These are phyloP conservation scores for Starmerella ratchasimensis DNA, from an alignment of 805 yeast species.

Conservation along the genomic window DNA sequence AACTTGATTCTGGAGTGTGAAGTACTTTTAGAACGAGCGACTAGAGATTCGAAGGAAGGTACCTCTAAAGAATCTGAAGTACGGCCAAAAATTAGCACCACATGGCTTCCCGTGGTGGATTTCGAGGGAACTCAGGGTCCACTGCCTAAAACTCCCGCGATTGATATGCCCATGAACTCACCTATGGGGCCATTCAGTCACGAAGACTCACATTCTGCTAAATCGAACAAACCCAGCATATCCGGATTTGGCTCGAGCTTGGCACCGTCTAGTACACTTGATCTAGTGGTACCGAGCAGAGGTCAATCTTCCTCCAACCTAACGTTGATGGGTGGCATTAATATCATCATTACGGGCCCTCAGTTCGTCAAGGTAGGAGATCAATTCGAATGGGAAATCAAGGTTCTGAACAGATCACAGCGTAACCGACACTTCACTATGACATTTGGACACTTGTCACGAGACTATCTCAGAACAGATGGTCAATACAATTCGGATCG, in stretches of 20 bases:
- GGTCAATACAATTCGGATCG: background rate
- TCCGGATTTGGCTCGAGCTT: background rate
- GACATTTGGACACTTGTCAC: slow-evolving; percentile 7
- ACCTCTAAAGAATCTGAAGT: too few species aligned
- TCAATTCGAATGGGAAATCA: slow-evolving; percentile 47
- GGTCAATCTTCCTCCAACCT: slow-evolving; percentile 5
- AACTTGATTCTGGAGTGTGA: slow-evolving; percentile 14
- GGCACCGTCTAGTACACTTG: slow-evolving; percentile 14
- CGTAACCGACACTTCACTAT: slow-evolving; percentile 41
- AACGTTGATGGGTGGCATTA: slow-evolving; percentile 26
- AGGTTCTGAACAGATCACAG: slow-evolving; percentile 48
- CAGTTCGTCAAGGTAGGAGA: slow-evolving; percentile 48
- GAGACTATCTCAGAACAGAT: background rate
- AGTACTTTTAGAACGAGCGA: slow-evolving; percentile 2
- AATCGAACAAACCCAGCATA: background rate
- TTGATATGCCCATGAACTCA: slow-evolving; percentile 14
- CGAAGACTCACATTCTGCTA: background rate
- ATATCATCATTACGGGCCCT: slow-evolving; percentile 48
- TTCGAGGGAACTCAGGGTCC: slow-evolving; percentile 22
- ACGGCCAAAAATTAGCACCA: slow-evolving; percentile 12
- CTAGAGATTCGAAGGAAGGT: background rate
- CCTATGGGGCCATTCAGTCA: slow-evolving; percentile 6
- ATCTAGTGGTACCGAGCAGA: slow-evolving; percentile 6
- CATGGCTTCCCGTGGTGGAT: slow-evolving; percentile 20
- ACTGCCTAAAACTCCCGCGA: slow-evolving; percentile 21